Percentiles rank a stretch among this genome's conserved stretches.
Conservation (phyloP, 352 stramenopile genomes). For the Halophytophthora polymorphica region DNA sequence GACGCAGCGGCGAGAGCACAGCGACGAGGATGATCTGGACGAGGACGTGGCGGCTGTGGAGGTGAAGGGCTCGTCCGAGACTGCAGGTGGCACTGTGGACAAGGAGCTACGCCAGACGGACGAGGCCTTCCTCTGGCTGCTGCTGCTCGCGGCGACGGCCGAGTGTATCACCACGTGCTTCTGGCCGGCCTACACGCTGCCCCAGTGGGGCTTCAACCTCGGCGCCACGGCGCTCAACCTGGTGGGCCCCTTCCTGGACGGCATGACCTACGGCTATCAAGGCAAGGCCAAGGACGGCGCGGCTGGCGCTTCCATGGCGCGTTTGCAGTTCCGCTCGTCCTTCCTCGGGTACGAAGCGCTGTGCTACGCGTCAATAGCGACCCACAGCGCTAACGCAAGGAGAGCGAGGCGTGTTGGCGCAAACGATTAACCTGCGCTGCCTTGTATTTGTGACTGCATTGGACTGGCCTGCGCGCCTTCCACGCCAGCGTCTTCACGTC, state of each 20-base stretch:
- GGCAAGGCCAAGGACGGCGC: slow-evolving; percentile 25
- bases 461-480: too few species aligned
- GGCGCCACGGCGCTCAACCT: slow-evolving; percentile 72
- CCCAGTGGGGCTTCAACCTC: slow-evolving; percentile 46
- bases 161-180: slow-evolving; percentile 85
- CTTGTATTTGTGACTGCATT: neutral
- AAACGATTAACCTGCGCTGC: neutral
- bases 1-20: slow-evolving; percentile 8
- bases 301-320: slow-evolving; percentile 32
- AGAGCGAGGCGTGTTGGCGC: neutral
- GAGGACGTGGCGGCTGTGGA: neutral
- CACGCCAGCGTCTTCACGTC: slow-evolving; percentile 75
- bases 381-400: neutral
- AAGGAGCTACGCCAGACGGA: slow-evolving; percentile 38
- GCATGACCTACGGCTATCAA: slow-evolving; percentile 60
- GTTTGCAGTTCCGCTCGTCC: slow-evolving; percentile 63
- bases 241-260: slow-evolving; percentile 74
- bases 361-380: neutral
- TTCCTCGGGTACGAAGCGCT: slow-evolving; percentile 63
- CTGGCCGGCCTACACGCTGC: slow-evolving; percentile 44
- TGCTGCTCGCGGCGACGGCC: slow-evolving; percentile 61
- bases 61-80: slow-evolving; percentile 1
- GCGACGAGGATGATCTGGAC: slow-evolving; percentile 7
- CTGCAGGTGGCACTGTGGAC: slow-evolving; percentile 7
- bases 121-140: slow-evolving; percentile 61